These are phyloP conservation scores for Rhynchosporium agropyri DNA, from an alignment of 2,329 filamentous ascomycete species.

Conservation along the genomic window DNA sequence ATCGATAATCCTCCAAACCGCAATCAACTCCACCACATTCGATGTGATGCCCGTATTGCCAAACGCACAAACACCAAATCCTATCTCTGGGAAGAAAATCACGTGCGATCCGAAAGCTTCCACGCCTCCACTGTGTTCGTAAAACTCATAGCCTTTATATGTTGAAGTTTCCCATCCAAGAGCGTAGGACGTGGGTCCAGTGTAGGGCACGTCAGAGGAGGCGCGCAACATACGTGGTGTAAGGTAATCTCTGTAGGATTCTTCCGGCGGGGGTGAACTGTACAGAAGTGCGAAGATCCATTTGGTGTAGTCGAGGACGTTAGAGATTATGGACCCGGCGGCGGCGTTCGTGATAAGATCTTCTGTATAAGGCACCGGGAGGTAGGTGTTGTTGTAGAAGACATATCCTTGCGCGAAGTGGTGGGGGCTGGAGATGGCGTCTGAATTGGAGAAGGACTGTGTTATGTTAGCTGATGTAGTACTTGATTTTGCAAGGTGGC, in stretches of 20 bases:
- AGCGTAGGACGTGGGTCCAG: constrained; percentile 45
- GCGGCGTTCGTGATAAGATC: constrained; percentile 45
- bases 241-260: constrained; percentile 43
- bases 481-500: not conserved
- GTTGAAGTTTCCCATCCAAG: constrained; percentile 46
- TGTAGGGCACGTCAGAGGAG: constrained; percentile 34
- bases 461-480: not conserved
- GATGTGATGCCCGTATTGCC: constrained; percentile 50
- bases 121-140: constrained; percentile 49
- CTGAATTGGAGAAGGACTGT: constrained; percentile 34
- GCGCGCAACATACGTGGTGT: constrained; percentile 33
- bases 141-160: constrained; percentile 49
- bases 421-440: constrained; percentile 31
- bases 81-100: constrained; percentile 49
- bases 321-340: constrained; percentile 51
- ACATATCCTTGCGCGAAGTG: constrained; percentile 49
- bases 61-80: constrained; percentile 49
- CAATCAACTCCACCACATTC: constrained; percentile 42
- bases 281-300: constrained; percentile 55
- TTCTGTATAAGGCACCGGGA: constrained; percentile 40
- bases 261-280: constrained; percentile 41
- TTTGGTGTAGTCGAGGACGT: constrained; percentile 52
- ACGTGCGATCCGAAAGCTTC: constrained; percentile 50
- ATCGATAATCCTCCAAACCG: constrained; percentile 48
- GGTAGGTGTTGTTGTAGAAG: constrained; percentile 42